These are phyloP conservation scores for Powellomyces hirtus DNA, from an alignment of 192 early-diverging fungal genomes.

Conservation along the genomic window DNA sequence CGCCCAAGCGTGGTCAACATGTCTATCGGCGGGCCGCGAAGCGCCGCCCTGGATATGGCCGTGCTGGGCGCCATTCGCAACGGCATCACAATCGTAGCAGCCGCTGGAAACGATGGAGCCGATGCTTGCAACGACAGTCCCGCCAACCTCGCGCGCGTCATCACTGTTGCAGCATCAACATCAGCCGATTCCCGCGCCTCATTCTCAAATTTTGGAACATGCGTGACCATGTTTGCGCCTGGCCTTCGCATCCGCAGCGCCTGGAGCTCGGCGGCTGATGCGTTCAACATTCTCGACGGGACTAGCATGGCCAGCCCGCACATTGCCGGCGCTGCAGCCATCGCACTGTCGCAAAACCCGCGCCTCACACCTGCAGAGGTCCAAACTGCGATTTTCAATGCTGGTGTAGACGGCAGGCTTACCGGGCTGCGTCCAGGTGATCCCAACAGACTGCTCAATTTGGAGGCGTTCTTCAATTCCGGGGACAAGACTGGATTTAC, in stretches of 20 bases:
- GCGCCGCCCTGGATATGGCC: constrained; percentile 61
- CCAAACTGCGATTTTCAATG: not conserved
- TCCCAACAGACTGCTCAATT: constrained; percentile 6
- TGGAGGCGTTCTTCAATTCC: not conserved
- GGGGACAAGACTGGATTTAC: too few species aligned
- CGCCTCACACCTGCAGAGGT: not conserved
- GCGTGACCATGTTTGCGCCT: constrained; percentile 64
- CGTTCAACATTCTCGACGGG: constrained; percentile 74
- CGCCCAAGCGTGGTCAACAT: constrained; percentile 42
- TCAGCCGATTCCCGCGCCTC: constrained; percentile 31
- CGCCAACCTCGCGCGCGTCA: constrained; percentile 13
- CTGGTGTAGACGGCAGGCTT: not conserved
- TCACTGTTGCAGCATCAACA: constrained; percentile 33
- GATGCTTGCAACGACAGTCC: constrained; percentile 29
- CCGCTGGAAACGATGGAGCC: constrained; percentile 11
- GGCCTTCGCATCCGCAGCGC: constrained; percentile 45
- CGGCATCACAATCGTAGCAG: constrained; percentile 45
- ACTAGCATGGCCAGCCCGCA: constrained; percentile 85
- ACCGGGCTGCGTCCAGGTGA: not conserved
- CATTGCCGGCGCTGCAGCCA: constrained; percentile 73
- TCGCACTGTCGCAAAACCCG: constrained; percentile 14
- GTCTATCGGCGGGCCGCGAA: constrained; percentile 78
- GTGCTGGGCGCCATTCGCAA: constrained; percentile 38
- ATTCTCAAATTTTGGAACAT: constrained; percentile 56
- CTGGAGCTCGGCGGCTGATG: constrained; percentile 60